Evolutionary conservation across 768 basidiomycete genomes (phyloP).

Genomic region (Tylopilus balloui): DNA sequence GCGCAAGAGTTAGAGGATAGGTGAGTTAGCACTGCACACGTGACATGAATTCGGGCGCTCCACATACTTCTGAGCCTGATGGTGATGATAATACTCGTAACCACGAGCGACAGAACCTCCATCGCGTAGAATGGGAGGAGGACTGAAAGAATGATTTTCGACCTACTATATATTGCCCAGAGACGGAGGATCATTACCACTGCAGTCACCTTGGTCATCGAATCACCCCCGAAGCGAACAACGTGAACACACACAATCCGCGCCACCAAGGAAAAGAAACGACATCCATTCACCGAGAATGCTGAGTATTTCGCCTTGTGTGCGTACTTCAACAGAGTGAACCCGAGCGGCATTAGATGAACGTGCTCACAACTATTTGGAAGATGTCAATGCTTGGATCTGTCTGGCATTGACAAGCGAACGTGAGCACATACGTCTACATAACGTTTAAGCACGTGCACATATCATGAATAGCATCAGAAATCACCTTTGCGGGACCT

Average conservation of each 20-base stretch:
- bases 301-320: slow-evolving; percentile 3
- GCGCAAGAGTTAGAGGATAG: neutral
- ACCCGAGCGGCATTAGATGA: neutral
- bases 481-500: slow-evolving; percentile 6
- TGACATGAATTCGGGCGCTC: neutral
- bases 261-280: slow-evolving; percentile 1
- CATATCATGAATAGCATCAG: too few relatives aligned
- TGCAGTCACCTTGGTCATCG: neutral
- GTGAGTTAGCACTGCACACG: neutral
- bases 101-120: slow-evolving; percentile 1
- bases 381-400: neutral
- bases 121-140: slow-evolving; percentile 7
- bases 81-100: neutral
- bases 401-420: neutral
- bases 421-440: slow-evolving; percentile 8
- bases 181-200: slow-evolving; percentile 18
- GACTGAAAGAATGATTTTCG: slow-evolving; percentile 5
- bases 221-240: neutral
- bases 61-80: neutral
- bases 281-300: neutral
- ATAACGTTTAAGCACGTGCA: neutral
- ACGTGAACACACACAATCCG: slow-evolving; percentile 8
- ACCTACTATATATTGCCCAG: slow-evolving; percentile 10
- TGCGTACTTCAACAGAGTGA: neutral
- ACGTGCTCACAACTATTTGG: slow-evolving; percentile 8